Evolutionary conservation across 192 early-diverging fungal species (phyloP), one percentile per base, ranked within the genome.

Genomic region (Backusella liffmaniae): DNA sequence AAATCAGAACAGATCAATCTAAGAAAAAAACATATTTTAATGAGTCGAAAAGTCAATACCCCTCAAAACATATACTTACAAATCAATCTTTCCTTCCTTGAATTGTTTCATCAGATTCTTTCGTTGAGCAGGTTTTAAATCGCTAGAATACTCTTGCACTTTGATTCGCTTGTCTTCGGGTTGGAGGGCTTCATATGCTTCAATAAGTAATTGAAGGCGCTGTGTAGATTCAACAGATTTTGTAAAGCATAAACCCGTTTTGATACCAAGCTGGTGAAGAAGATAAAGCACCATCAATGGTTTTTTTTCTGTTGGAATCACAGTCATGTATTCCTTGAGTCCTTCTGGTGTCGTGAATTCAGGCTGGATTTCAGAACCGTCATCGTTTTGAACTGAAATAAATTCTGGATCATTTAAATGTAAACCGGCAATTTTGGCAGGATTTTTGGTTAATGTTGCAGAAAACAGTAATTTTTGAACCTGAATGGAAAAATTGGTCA

Each of bases 391-490:
- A 29, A 96, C 92, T n/a, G 77, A 75, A 73, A 99, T 93, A 76
- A 95, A 97, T 44, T 88, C 86, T 13, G 98, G 98, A 66, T 95
- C 84, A 23, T 82, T 81, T 32, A 99, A 86, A 72, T 91, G 88
- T 6, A 99, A 86, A 32, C 89, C 87, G 10, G 96, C 95, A 73
- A 99, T 91, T 73, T 97, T 97, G 76, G 92, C 94, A 4, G 97
- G 96, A 67, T 99, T 94, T 30, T 92, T 88, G 2, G 98, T 97
- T 59, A 99, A 83, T 2, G 98, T 99, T 0, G 98, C 98, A 23
- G 95, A 97, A 76, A 98, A 98, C 16, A 99, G 86, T 3, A 99
- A 87, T 83, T 98, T 98, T 81, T 97, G 96, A 26, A 97, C 77
- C 88, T 87, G 65, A 32, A 6, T n/a, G 46, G n/a, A 6, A 21